Conservation (phyloP, 352 stramenopile species). For the Globisporangium uncinulatum region DNA sequence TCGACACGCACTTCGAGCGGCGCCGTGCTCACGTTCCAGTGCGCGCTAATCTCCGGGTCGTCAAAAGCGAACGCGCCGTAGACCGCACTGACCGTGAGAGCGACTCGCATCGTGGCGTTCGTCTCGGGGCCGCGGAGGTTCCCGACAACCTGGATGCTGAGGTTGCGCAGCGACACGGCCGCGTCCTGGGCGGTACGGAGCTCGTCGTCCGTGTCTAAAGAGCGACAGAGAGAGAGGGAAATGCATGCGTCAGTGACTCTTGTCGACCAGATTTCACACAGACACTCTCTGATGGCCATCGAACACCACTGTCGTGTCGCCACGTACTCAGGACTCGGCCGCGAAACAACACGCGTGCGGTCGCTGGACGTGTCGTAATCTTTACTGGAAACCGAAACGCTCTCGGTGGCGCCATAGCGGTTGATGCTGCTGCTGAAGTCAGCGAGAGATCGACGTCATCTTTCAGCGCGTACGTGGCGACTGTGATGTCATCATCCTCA, state of each 20-base stretch:
- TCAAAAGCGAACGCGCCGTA: conserved; percentile 5
- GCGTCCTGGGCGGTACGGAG: not conserved
- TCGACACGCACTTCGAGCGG: conserved; percentile 6
- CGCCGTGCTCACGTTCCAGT: not conserved
- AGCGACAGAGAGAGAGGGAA: not conserved
- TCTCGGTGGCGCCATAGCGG: not conserved
- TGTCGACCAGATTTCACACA: too few species aligned
- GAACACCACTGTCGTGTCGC: not conserved
- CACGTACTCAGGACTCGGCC: conserved; percentile 3
- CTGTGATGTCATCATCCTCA: conserved; percentile 5
- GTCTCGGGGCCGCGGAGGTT: not conserved
- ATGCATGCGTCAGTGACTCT: too few species aligned
- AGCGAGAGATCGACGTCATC: not conserved
- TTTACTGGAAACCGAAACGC: not conserved
- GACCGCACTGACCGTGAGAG: conserved; percentile 9
- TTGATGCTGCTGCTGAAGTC: not conserved
- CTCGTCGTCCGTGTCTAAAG: conserved; percentile 3
- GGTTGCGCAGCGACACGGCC: conserved; percentile 2
- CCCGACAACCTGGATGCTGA: conserved; percentile 4
- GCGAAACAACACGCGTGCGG: conserved; percentile 1
- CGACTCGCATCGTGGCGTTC: not conserved
- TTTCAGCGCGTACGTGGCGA: conserved; percentile 3
- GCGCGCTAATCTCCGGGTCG: not conserved
- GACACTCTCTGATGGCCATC: too few species aligned
- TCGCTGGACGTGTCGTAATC: conserved; percentile 4